Conservation (phyloP, 345 rosid species). For the Mercurialis annua region DNA sequence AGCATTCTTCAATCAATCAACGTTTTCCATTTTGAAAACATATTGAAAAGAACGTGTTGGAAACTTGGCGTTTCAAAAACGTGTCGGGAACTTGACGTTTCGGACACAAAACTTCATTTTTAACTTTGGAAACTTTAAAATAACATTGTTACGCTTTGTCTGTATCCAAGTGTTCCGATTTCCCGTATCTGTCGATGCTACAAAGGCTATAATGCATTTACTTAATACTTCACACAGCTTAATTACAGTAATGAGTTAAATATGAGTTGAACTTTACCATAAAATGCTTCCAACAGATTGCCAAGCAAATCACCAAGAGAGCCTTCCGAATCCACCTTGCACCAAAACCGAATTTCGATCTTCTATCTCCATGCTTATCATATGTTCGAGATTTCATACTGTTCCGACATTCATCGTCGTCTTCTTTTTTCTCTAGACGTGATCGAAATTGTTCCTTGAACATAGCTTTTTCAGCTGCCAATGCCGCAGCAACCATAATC, state of each 20-base stretch:
- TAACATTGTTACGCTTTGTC: too few species aligned
- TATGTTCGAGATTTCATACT: constrained; percentile 27
- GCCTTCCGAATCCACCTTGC: constrained; percentile 50
- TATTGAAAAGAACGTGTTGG: too few species aligned
- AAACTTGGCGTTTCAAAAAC: too few species aligned
- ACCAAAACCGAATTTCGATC: constrained; percentile 27
- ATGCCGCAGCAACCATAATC: constrained; percentile 41
- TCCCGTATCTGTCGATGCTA: too few species aligned
- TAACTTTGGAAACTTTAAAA: too few species aligned
- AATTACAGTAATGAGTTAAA: constrained; percentile 5
- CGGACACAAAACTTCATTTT: too few species aligned
- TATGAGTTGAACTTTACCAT: constrained; percentile 41
- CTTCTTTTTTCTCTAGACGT: constrained; percentile 67
- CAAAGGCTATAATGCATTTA: too few species aligned
- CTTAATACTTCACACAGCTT: too few species aligned
- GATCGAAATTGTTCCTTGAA: constrained; percentile 49
- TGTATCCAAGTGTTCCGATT: too few species aligned
- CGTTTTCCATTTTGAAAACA: too few species aligned
- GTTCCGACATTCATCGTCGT: constrained; percentile 39
- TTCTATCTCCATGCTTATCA: constrained; percentile 24
- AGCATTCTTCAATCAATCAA: too few species aligned
- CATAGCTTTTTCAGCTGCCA: constrained; percentile 71
- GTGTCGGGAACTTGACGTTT: too few species aligned
- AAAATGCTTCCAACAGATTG: constrained; percentile 73
- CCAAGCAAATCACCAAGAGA: constrained; percentile 54